Conservation (phyloP, 805 yeast species). For the Maudiozyma barnettii region DNA sequence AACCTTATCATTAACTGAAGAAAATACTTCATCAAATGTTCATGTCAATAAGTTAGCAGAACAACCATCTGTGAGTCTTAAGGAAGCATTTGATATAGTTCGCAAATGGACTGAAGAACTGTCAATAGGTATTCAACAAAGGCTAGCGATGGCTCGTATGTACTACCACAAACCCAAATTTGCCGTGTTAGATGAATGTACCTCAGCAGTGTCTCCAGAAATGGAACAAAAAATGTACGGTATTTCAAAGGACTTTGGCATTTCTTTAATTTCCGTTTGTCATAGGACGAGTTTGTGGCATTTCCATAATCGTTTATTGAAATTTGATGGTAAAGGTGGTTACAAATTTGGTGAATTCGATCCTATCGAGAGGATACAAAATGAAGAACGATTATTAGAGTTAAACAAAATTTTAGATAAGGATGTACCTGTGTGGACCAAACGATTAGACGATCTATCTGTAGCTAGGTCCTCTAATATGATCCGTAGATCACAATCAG, state of each 20-base stretch:
- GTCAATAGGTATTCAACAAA: conserved; percentile 85
- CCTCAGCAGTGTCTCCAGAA: conserved; percentile 85
- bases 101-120: conserved; percentile 85
- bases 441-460: conserved; percentile 55
- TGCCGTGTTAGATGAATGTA: conserved; percentile 93
- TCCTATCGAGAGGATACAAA: conserved; percentile 59
- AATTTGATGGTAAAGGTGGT: conserved; percentile 78
- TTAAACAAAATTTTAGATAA: conserved; percentile 59
- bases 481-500: conserved; percentile 25
- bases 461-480: conserved; percentile 36
- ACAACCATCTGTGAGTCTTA: conserved; percentile 15
- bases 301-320: conserved; percentile 72
- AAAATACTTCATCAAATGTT: background rate
- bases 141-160: conserved; percentile 86
- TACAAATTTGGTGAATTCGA: conserved; percentile 55
- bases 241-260: conserved; percentile 69
- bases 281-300: conserved; percentile 91
- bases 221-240: conserved; percentile 85
- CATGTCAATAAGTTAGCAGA: background rate
- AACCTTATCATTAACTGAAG: background rate
- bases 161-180: conserved; percentile 86
- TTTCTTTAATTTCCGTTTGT: conserved; percentile 81
- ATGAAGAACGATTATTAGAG: conserved; percentile 68
- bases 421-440: conserved; percentile 56
- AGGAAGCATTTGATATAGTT: conserved; percentile 54